Conservation (phyloP, 139 green algal genomes). For the Chlorella sp. region DNA sequence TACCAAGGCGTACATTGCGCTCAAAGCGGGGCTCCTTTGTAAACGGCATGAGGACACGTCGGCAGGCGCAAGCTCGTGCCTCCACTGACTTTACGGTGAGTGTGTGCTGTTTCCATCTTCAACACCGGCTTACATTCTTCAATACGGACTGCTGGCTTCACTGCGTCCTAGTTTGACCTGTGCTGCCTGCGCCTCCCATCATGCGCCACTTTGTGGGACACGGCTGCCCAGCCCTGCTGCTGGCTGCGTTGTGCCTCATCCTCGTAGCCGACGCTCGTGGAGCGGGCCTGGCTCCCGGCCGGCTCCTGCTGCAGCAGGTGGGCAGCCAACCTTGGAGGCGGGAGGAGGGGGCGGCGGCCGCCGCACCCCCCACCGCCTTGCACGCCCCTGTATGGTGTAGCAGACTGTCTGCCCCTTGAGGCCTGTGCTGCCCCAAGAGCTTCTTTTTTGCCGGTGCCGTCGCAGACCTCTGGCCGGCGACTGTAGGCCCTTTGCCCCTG, state of each 20-base stretch:
- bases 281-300: not conserved
- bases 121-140: not conserved
- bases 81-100: too few species aligned
- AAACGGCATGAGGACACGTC: not conserved
- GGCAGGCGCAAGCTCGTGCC: too few species aligned
- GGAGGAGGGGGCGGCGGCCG: not conserved
- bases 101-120: not conserved
- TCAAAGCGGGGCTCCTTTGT: not conserved
- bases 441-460: not conserved
- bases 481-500: too few species aligned
- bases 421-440: not conserved
- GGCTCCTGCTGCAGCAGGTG: not conserved
- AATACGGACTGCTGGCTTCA: not conserved
- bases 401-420: not conserved
- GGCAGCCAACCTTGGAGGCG: not conserved
- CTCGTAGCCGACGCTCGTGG: not conserved
- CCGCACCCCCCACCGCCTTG: not conserved
- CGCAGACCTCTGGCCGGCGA: too few species aligned
- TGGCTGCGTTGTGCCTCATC: too few species aligned
- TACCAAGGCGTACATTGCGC: not conserved
- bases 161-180: not conserved
- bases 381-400: too few species aligned
- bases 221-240: too few species aligned
- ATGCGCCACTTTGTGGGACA: too few species aligned
- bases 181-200: not conserved